Conservation (phyloP, 495 filamentous ascomycete species). For the Xylaria grammica region DNA sequence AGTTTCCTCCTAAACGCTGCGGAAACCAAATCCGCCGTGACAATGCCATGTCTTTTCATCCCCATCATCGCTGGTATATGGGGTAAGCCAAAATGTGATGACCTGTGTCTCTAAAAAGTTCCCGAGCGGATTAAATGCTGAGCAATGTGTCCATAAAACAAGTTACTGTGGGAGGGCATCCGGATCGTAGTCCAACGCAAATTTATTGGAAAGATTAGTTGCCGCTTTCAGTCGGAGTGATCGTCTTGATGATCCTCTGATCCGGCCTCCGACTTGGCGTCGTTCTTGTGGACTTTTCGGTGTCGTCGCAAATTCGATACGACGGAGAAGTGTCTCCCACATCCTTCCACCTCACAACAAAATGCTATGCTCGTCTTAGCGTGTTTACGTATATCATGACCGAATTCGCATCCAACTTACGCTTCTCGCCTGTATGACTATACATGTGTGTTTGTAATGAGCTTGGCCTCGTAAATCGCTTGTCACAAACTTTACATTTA, state of each 20-base stretch:
- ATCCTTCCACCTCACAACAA: constrained; percentile 91
- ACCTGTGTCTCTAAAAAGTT: constrained; percentile 22
- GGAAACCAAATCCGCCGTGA: constrained; percentile 28
- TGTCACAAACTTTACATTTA: constrained; percentile 99
- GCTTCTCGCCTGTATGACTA: constrained; percentile 98
- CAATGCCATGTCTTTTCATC: constrained; percentile 10
- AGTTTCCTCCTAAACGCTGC: constrained; percentile 31
- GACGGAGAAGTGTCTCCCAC: constrained; percentile 95
- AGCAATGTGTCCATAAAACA: constrained; percentile 31
- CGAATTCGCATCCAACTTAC: constrained; percentile 61
- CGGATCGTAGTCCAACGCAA: constrained; percentile 31
- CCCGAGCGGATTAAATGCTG: constrained; percentile 26
- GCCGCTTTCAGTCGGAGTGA: constrained; percentile 47
- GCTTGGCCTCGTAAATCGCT: constrained; percentile 95
- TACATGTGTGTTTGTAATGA: constrained; percentile 99
- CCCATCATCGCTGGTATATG: constrained; percentile 19
- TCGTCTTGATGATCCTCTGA: constrained; percentile 58
- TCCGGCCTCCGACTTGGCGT: constrained; percentile 60
- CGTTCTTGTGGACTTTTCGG: constrained; percentile 94
- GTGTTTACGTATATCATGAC: neutral
- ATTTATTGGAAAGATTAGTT: constrained; percentile 27
- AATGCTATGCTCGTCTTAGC: constrained; percentile 66
- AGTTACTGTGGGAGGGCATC: constrained; percentile 30
- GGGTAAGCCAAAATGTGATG: constrained; percentile 1
- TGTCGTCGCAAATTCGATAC: constrained; percentile 95